Evolutionary conservation across 345 rosid genomes (phyloP).

Genomic region (Balakata baccata): DNA sequence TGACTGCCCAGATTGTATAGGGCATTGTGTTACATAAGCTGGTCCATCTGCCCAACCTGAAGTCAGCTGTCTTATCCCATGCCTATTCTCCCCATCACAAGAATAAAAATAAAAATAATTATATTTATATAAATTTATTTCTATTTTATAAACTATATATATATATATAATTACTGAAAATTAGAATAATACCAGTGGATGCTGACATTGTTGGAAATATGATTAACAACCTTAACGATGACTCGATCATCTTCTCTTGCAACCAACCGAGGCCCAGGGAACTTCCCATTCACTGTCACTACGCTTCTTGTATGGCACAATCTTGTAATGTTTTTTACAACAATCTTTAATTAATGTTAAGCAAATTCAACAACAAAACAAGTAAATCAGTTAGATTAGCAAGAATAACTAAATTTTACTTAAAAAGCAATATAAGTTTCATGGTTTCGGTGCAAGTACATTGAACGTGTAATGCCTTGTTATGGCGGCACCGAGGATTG

Average conservation of each 20-base stretch:
- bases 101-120: too few relatives aligned
- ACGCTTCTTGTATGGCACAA: conserved; percentile 27
- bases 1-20: conserved; percentile 26
- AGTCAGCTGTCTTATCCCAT: conserved; percentile 29
- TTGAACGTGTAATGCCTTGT: conserved; percentile 62
- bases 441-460: conserved; percentile 23
- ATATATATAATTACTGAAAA: neutral
- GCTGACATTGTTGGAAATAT: conserved; percentile 18
- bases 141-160: too few relatives aligned
- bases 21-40: conserved; percentile 29
- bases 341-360: conserved; percentile 5
- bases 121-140: neutral
- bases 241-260: conserved; percentile 30
- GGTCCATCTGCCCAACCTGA: conserved; percentile 31
- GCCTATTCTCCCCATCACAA: conserved; percentile 8
- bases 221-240: conserved; percentile 24
- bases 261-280: conserved; percentile 27
- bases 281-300: conserved; percentile 22
- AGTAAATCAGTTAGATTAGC: neutral
- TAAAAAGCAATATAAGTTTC: neutral
- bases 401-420: neutral
- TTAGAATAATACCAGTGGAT: conserved; percentile 24
- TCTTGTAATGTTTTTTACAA: conserved; percentile 21
- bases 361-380: too few relatives aligned
- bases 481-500: conserved; percentile 25